Evolutionary conservation across 2,329 filamentous ascomycete genomes (phyloP).

Genomic region (Exophiala aquamarina): DNA sequence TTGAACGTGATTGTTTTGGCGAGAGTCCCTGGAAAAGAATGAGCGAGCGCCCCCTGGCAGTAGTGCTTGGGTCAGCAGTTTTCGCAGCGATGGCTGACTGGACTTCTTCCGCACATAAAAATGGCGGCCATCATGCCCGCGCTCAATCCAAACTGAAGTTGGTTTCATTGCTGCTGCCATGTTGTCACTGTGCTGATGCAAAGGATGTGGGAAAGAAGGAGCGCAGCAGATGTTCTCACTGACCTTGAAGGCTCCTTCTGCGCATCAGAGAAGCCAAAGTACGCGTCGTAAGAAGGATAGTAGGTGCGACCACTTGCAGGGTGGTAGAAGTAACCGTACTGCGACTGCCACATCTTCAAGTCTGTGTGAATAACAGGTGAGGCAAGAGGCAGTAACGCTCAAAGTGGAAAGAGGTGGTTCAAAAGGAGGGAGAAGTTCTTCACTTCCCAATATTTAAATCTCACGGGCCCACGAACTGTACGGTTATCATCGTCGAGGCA

Average conservation of each 20-base stretch:
- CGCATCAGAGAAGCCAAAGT: conserved; percentile 14
- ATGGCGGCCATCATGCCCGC: conserved; percentile 20
- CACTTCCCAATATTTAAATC: no score
- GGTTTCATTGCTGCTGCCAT: conserved; percentile 9
- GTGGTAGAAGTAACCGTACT: background rate
- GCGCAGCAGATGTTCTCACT: conserved; percentile 12
- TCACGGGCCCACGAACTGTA: no score
- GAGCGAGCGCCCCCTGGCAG: conserved; percentile 18
- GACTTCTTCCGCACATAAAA: conserved; percentile 25
- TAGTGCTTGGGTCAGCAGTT: conserved; percentile 10
- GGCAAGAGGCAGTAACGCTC: no score
- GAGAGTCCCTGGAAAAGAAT: conserved; percentile 22
- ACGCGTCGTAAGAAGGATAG: conserved; percentile 23
- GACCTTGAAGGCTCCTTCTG: conserved; percentile 13
- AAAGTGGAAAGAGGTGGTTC: no score
- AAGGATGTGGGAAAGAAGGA: background rate
- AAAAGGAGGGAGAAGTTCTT: no score
- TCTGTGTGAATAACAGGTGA: no score
- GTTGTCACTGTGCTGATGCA: conserved; percentile 2
- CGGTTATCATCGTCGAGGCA: no score
- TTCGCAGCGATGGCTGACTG: conserved; percentile 6
- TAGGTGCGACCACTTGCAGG: conserved; percentile 14
- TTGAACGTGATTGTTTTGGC: conserved; percentile 10
- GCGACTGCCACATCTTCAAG: background rate
- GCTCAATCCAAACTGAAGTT: conserved; percentile 23